Conservation (phyloP, 805 yeast genomes). For the Phaffomyces antillensis region DNA sequence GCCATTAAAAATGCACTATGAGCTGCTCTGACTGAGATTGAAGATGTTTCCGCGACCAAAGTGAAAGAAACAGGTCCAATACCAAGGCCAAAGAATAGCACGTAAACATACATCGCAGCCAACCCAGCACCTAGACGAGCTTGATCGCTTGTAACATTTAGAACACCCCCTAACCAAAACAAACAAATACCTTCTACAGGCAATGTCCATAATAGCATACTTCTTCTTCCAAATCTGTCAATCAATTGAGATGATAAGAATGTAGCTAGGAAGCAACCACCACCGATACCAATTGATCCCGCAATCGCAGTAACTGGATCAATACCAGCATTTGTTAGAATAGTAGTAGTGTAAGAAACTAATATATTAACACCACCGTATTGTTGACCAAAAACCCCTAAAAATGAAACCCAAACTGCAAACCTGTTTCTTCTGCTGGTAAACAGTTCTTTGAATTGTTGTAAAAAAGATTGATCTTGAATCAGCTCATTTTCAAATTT, state of each 20-base stretch:
- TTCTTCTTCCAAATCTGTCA: slow-evolving; percentile 43
- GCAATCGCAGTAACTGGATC: slow-evolving; percentile 36
- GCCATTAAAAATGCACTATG: slow-evolving; percentile 47
- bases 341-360: slow-evolving; percentile 45
- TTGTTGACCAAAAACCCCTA: slow-evolving; percentile 47
- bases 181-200: slow-evolving; percentile 53
- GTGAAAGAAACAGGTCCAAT: slow-evolving; percentile 53
- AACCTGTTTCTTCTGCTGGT: slow-evolving; percentile 41
- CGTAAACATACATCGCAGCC: slow-evolving; percentile 39
- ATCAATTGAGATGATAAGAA: slow-evolving; percentile 42
- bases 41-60: slow-evolving; percentile 45
- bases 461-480: slow-evolving; percentile 29
- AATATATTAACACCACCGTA: slow-evolving; percentile 49
- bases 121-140: slow-evolving; percentile 38
- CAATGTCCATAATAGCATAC: slow-evolving; percentile 47
- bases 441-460: slow-evolving; percentile 35
- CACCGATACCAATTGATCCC: slow-evolving; percentile 44
- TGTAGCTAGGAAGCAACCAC: slow-evolving; percentile 40
- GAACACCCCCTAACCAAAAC: slow-evolving; percentile 43
- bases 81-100: slow-evolving; percentile 41
- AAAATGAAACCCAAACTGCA: slow-evolving; percentile 42
- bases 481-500: slow-evolving; percentile 39
- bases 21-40: slow-evolving; percentile 43
- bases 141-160: slow-evolving; percentile 30
- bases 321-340: slow-evolving; percentile 38